These are phyloP conservation scores for Dipteronia sinensis DNA, from an alignment of 345 rosid genomes.

Conservation along the genomic window DNA sequence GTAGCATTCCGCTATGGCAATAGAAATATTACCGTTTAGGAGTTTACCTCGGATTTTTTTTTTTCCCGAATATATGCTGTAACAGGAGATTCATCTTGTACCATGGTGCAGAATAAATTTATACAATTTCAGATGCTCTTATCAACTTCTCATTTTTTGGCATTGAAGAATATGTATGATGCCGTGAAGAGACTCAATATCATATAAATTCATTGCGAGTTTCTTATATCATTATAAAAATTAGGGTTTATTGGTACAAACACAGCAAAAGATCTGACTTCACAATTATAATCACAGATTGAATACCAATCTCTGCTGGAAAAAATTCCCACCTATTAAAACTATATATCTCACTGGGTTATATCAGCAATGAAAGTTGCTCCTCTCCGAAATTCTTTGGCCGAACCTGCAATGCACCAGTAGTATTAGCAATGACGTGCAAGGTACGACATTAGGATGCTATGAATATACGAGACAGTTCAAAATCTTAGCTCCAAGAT, in stretches of 20 bases:
- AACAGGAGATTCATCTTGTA: slow-evolving; percentile 10
- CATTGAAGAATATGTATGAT: not conserved
- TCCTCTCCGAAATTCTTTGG: not conserved
- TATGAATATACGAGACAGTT: too few species aligned
- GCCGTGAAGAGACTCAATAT: not conserved
- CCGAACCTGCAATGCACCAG: too few species aligned
- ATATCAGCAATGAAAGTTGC: not conserved
- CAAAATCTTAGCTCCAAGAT: not conserved
- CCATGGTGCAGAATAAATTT: not conserved
- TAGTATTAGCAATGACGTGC: too few species aligned
- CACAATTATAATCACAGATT: not conserved
- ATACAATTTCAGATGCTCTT: not conserved
- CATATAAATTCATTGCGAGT: not conserved
- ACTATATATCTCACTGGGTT: not conserved
- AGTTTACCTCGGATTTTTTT: not conserved
- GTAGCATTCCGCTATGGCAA: not conserved
- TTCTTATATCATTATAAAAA: not conserved
- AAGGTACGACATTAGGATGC: too few species aligned
- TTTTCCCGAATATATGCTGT: not conserved
- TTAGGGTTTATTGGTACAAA: not conserved
- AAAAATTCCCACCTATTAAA: not conserved
- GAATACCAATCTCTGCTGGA: not conserved
- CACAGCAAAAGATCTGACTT: not conserved
- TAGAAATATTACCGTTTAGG: not conserved
- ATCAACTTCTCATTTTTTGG: not conserved